Base-by-base conservation (phyloP, 1,139 yeast species). In the Suhomyces panamericanus region DNA sequence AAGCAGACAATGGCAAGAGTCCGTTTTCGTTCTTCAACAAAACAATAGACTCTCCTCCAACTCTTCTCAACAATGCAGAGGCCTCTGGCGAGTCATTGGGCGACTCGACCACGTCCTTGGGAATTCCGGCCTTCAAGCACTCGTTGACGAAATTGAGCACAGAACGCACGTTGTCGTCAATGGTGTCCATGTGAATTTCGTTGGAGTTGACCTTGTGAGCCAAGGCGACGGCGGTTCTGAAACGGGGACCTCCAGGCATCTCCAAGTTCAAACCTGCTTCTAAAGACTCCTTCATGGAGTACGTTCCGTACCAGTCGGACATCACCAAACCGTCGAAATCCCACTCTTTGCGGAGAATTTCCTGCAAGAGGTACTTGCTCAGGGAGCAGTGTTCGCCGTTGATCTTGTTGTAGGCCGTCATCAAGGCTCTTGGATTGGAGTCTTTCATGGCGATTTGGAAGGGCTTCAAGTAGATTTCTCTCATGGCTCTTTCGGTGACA, bases 11-110 rank as follows among this genome's bases (percentile, higher is more conserved):
- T 22, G 80, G 79, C 54, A 76, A 58, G 46, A 81, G 39, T 36
- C 57, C 50, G 41, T 62, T 58, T 24, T 78, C 80, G 58, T 81
- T 81, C 48, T 66, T 80, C 55, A 81, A 68, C 50, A 81, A 59
- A 3, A 80, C 85, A 41, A 77, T 67, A 4, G 81, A 66, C 47
- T 80, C 85, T 37, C 65, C 73, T 26, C 80, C 83, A 7, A 77
- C 57, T 51, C 69, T 62, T 57, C 84, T 69, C 47, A 81, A 62
- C 9, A 75, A 55, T 20, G 49, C 53, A 0, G 58, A 61, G 2
- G 83, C 78, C 48, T 75, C 78, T 6, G 75, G 70, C 14, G 73
- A 70, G 48, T 73, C 67, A 52, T 75, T 71, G 62, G 32, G 72
- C 58, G 50, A 49, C 56, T 78, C 81, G 3, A 63, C 57, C 28